Evolutionary conservation across 2,329 filamentous ascomycete genomes (phyloP).

Genomic region (Thielaviopsis ethacetica): DNA sequence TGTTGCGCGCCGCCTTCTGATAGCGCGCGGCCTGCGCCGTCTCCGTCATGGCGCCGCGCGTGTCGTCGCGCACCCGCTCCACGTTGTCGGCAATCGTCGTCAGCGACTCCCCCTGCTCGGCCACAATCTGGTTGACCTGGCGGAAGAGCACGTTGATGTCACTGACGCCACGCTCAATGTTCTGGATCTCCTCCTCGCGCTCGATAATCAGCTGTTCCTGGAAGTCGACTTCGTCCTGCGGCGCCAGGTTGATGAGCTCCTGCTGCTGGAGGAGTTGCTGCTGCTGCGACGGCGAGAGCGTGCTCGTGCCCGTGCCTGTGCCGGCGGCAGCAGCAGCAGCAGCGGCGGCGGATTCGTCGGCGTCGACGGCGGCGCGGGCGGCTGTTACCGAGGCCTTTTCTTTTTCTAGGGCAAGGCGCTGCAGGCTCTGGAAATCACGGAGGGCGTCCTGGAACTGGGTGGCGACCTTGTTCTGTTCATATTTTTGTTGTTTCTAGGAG

Average conservation of each 20-base stretch:
- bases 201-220: conserved; percentile 92
- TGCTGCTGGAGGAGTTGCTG: conserved; percentile 51
- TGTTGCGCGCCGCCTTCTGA: conserved; percentile 89
- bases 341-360: conserved; percentile 24
- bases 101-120: conserved; percentile 79
- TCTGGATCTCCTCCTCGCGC: conserved; percentile 89
- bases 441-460: conserved; percentile 83
- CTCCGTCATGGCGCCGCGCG: conserved; percentile 71
- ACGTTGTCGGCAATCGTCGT: conserved; percentile 83
- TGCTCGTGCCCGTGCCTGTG: too few species aligned
- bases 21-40: conserved; percentile 73
- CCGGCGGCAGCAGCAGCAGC: conserved; percentile 13
- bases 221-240: conserved; percentile 93
- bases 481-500: conserved; percentile 75
- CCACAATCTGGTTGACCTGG: conserved; percentile 94
- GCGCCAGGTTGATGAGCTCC: conserved; percentile 64
- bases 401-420: conserved; percentile 79
- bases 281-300: conserved; percentile 15
- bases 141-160: conserved; percentile 94
- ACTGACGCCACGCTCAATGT: conserved; percentile 90
- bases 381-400: conserved; percentile 74
- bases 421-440: conserved; percentile 82
- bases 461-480: conserved; percentile 87
- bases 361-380: conserved; percentile 63
- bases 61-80: conserved; percentile 64